Evolutionary conservation across 108 stramenopile species (phyloP), one percentile per base, ranked within the genome.

Genomic region (Skeletonema menzelii): DNA sequence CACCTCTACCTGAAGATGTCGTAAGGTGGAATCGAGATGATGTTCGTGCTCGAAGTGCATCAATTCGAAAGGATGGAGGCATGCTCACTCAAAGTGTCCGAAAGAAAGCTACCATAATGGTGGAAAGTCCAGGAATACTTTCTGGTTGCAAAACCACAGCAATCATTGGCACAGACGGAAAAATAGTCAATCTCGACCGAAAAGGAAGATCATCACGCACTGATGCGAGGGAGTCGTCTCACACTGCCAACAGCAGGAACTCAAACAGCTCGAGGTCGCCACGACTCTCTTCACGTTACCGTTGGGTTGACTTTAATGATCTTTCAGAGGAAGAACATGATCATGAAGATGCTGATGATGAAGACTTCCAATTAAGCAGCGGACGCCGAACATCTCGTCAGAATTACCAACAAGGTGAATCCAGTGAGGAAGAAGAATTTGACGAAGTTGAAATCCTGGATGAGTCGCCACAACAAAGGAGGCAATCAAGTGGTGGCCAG

Each of bases 271-370:
- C 42, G 12, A 35, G 37, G 20, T 59, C 77, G 3, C 22, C 67
- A 62, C 28, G 62, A 14, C 70, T 89, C 12, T 89, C 86, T 0
- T 80, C 62, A 57, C 88, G 88, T 53, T 92, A 80, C 49, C 73
- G 69, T 17, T 92, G 86, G 79, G 44, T 72, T 27, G 88, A 82
- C 35, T 87, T 84, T 65, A 76, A 87, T 46, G 88, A 90, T 65
- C 44, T 75, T 22, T 57, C 67, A 10, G 78, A 83, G 31, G 80
- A 86, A 40, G 86, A 85, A 14, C 72, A 75, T 13, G 85, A 84
- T 38, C 76, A 75, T 11, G 71, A 77, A 19, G 87, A 91, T 26
- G 74, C 78, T 4, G 82, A 86, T 40, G 90, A 88, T 56, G 87
- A 90, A 72, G 89, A 90, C 38, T 87, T 82, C 56, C 63, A 81